Conservation (phyloP, 495 filamentous ascomycete species). For the Lophium mytilinum region DNA sequence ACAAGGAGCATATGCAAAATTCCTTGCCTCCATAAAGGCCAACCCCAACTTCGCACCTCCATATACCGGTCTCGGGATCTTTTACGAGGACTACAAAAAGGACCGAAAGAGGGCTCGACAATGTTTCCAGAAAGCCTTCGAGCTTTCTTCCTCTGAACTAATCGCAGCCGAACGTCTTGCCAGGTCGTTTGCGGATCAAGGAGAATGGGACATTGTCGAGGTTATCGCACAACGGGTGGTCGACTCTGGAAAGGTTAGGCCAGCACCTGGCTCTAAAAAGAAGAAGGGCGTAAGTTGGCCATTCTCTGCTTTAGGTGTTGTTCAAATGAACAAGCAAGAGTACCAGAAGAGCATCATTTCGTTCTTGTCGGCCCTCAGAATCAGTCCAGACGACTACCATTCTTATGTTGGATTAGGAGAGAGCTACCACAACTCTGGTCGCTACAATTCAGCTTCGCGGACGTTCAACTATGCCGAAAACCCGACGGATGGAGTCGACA, state of each 20-base stretch:
- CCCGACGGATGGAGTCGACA: constrained; percentile 49
- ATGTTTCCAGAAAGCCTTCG: constrained; percentile 96
- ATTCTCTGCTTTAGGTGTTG: constrained; percentile 90
- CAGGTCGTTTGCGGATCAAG: constrained; percentile 71
- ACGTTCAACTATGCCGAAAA: constrained; percentile 74
- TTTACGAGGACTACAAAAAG: constrained; percentile 81
- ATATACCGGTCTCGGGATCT: constrained; percentile 92
- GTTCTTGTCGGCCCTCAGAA: constrained; percentile 82
- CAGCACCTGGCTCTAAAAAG: constrained; percentile 82
- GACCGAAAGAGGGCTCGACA: constrained; percentile 76
- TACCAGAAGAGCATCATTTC: constrained; percentile 79
- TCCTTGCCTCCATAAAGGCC: constrained; percentile 73
- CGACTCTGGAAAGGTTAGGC: constrained; percentile 81
- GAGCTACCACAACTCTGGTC: constrained; percentile 87
- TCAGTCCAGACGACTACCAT: constrained; percentile 78
- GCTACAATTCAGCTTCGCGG: constrained; percentile 86
- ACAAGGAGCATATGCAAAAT: constrained; percentile 69
- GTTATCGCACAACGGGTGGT: constrained; percentile 83
- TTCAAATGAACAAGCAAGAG: constrained; percentile 90
- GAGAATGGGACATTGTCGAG: constrained; percentile 96
- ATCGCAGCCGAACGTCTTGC: constrained; percentile 83
- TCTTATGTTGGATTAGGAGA: constrained; percentile 95
- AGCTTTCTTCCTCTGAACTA: constrained; percentile 81
- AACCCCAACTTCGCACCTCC: constrained; percentile 88
- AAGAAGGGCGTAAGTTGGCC: constrained; percentile 93